These are phyloP conservation scores for Boletales sp. DNA, from an alignment of 768 basidiomycete genomes.

Conservation along the genomic window DNA sequence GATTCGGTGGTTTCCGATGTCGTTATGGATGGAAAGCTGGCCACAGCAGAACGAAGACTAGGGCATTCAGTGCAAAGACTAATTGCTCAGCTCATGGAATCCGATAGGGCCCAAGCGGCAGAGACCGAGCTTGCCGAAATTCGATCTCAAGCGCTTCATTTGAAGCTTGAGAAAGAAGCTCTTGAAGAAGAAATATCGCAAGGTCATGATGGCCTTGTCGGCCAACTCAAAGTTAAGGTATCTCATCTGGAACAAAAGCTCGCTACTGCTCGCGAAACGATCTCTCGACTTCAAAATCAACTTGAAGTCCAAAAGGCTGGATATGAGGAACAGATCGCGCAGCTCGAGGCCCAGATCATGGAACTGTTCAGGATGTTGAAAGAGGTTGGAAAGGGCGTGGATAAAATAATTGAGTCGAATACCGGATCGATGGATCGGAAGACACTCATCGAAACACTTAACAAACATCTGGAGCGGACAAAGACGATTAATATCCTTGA, in stretches of 20 bases:
- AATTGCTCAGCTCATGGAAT: slow-evolving; percentile 86
- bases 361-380: slow-evolving; percentile 93
- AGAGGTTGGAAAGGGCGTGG: slow-evolving; percentile 75
- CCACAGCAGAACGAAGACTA: slow-evolving; percentile 78
- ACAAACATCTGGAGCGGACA: slow-evolving; percentile 76
- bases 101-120: slow-evolving; percentile 75
- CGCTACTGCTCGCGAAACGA: slow-evolving; percentile 72
- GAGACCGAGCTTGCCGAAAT: slow-evolving; percentile 75
- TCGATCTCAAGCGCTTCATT: slow-evolving; percentile 56
- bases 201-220: slow-evolving; percentile 81
- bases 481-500: slow-evolving; percentile 86
- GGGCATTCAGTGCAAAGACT: slow-evolving; percentile 88
- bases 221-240: slow-evolving; percentile 71
- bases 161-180: slow-evolving; percentile 78
- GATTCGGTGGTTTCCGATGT: slow-evolving; percentile 88
- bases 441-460: slow-evolving; percentile 73
- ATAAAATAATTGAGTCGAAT: slow-evolving; percentile 65
- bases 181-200: slow-evolving; percentile 79
- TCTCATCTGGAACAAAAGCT: slow-evolving; percentile 74
- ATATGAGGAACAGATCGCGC: slow-evolving; percentile 83
- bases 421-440: slow-evolving; percentile 70
- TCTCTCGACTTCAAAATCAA: slow-evolving; percentile 69
- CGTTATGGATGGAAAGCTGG: slow-evolving; percentile 87
- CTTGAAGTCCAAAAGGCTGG: slow-evolving; percentile 70
- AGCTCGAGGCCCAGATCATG: slow-evolving; percentile 89